Percentiles rank a stretch among this genome's conserved stretches.
phyloP scores from a whole-genome alignment of 208 protist species.

The Lotmaria passim region DNA sequence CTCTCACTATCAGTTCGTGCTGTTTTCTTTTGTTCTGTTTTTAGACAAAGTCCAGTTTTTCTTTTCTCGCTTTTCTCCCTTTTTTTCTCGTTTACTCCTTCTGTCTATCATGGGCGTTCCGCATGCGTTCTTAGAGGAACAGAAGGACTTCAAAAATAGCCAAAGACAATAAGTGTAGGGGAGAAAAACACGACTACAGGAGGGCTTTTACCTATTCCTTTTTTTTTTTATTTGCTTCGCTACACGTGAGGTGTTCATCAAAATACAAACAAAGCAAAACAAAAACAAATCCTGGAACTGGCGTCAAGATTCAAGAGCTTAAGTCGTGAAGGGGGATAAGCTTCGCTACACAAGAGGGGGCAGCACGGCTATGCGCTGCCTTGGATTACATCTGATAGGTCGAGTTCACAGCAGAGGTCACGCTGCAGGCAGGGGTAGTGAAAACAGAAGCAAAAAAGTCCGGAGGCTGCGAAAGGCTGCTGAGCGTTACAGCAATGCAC shows the following conservation, averaged over 20 bases:
- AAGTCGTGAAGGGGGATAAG: no score
- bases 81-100: neutral
- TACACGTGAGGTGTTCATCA: slow-evolving; percentile 12
- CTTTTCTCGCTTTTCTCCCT: neutral
- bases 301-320: slow-evolving; percentile 7
- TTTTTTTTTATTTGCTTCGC: no score
- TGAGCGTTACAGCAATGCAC: no score
- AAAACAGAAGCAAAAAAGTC: no score
- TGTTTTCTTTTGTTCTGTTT: neutral
- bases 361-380: no score
- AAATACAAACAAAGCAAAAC: slow-evolving; percentile 17
- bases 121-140: neutral
- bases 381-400: no score
- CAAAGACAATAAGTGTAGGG: neutral
- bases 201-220: slow-evolving; percentile 16
- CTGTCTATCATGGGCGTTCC: neutral
- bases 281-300: neutral
- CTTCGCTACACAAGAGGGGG: no score
- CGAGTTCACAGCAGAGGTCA: no score
- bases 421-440: no score
- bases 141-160: slow-evolving; percentile 1
- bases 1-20: neutral
- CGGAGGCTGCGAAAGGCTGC: no score
- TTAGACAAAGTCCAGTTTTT: neutral
- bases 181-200: neutral